Conservation (phyloP, 768 basidiomycete species). For the Hygrocybe coccinea region DNA sequence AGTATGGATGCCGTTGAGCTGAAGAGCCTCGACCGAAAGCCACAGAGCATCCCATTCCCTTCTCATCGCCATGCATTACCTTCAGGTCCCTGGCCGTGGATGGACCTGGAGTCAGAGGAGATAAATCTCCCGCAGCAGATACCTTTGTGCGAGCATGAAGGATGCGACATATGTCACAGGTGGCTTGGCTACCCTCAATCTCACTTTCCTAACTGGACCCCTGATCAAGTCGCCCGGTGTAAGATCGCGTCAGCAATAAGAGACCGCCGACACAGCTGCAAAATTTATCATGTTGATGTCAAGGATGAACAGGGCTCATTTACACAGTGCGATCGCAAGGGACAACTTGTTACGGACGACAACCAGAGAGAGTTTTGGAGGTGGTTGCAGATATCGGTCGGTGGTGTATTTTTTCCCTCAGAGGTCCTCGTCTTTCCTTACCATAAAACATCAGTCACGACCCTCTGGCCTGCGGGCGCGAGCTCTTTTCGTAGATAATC, state of each 20-base stretch:
- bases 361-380: conserved; percentile 23
- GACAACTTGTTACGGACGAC: conserved; percentile 16
- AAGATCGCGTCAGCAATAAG: conserved; percentile 24
- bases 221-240: conserved; percentile 30
- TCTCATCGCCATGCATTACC: conserved; percentile 15
- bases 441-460: not conserved
- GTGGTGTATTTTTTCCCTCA: conserved; percentile 5
- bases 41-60: conserved; percentile 3
- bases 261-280: conserved; percentile 3
- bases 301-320: not conserved
- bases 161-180: conserved; percentile 3
- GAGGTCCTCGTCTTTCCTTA: not conserved
- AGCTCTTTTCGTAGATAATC: conserved; percentile 35
- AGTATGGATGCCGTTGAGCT: too few relatives aligned
- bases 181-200: conserved; percentile 39
- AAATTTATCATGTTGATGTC: conserved; percentile 9
- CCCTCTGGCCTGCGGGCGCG: conserved; percentile 24
- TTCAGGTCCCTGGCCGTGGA: conserved; percentile 34
- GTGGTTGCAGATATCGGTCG: conserved; percentile 23
- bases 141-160: conserved; percentile 6
- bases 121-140: conserved; percentile 4
- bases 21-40: not conserved
- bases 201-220: conserved; percentile 40
- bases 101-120: conserved; percentile 8
- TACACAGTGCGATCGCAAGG: conserved; percentile 3